phyloP scores from a whole-genome alignment of 2,329 filamentous ascomycete species.

The Colletotrichum chrysophilum region DNA sequence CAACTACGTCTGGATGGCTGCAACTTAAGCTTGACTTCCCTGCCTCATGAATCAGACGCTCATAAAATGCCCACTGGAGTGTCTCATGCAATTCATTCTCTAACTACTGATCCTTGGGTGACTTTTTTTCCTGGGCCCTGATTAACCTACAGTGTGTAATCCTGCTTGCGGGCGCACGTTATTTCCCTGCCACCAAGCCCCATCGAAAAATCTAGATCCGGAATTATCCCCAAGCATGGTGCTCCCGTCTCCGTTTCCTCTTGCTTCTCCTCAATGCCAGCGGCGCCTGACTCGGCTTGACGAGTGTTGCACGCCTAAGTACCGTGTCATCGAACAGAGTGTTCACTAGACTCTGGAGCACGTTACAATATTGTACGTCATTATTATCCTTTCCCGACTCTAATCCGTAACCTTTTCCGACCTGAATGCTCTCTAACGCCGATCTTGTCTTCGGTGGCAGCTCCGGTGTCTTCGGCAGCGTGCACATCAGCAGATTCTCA shows the following conservation, averaged over 20 bases:
- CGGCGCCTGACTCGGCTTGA: neutral
- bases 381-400: neutral
- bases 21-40: neutral
- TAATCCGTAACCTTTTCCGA: neutral
- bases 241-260: neutral
- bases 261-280: neutral
- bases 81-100: neutral
- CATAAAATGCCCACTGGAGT: neutral
- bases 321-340: neutral
- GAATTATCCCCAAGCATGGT: neutral
- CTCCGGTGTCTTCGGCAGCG: neutral
- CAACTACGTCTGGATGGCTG: neutral
- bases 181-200: neutral
- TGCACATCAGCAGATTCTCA: neutral
- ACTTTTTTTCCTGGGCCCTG: neutral
- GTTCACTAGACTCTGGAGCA: neutral
- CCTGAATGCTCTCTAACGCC: neutral
- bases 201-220: neutral
- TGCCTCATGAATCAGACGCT: neutral
- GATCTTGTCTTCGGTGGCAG: neutral
- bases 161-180: neutral
- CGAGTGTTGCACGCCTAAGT: neutral
- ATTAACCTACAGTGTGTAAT: neutral
- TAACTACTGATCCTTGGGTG: neutral
- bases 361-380: neutral